These are phyloP conservation scores for Scleromitrula shiraiana DNA, from an alignment of 2,329 filamentous ascomycete species.

Conservation along the genomic window DNA sequence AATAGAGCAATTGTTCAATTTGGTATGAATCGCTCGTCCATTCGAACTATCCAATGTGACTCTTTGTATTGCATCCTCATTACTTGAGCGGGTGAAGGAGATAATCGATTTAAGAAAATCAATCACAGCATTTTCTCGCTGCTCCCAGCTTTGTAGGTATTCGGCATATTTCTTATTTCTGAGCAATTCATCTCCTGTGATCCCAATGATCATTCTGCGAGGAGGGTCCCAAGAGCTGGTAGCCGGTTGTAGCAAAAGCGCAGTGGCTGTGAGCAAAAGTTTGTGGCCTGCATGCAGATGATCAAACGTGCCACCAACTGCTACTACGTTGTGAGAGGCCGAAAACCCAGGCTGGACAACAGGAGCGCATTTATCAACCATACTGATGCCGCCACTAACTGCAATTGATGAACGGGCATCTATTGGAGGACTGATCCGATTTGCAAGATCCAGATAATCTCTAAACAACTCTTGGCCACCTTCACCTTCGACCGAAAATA, in stretches of 20 bases:
- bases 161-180: slow-evolving; percentile 83
- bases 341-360: slow-evolving; percentile 11
- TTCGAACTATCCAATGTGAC: slow-evolving; percentile 28
- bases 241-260: slow-evolving; percentile 56
- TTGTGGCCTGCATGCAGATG: slow-evolving; percentile 95
- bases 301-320: slow-evolving; percentile 91
- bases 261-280: slow-evolving; percentile 82
- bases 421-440: slow-evolving; percentile 39
- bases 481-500: slow-evolving; percentile 61
- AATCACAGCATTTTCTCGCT: slow-evolving; percentile 60
- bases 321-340: slow-evolving; percentile 51
- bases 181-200: slow-evolving; percentile 81
- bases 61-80: slow-evolving; percentile 30
- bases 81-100: slow-evolving; percentile 33
- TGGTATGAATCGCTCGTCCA: slow-evolving; percentile 45
- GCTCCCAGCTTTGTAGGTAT: slow-evolving; percentile 71
- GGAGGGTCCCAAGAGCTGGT: slow-evolving; percentile 29
- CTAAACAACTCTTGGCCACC: slow-evolving; percentile 51
- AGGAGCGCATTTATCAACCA: slow-evolving; percentile 29
- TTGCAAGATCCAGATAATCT: slow-evolving; percentile 40
- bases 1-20: slow-evolving; percentile 52
- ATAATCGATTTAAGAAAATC: slow-evolving; percentile 64
- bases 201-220: slow-evolving; percentile 67
- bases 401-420: slow-evolving; percentile 44
- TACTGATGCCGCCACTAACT: slow-evolving; percentile 45